Conservation (phyloP, 2,329 filamentous ascomycete species). For the Cercospora beticola region DNA sequence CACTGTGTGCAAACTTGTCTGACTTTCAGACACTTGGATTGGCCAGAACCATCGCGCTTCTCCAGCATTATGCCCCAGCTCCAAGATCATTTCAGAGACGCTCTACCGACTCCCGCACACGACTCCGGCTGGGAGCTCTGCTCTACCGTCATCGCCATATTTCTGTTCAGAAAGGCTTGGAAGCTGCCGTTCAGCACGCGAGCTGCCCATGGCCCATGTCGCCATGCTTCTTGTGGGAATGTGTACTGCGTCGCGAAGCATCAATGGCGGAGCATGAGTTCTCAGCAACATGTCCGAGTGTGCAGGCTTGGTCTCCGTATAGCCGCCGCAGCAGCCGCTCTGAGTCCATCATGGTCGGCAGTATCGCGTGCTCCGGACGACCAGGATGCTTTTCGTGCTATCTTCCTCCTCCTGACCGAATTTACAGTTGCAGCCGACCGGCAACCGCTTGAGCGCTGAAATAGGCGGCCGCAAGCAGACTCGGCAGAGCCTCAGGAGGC, state of each 20-base stretch:
- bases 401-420: background rate
- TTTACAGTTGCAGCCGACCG: background rate
- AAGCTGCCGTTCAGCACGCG: background rate
- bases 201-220: background rate
- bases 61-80: background rate
- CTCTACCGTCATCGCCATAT: background rate
- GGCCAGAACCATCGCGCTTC: background rate
- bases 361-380: background rate
- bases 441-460: background rate
- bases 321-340: background rate
- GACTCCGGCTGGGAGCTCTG: background rate
- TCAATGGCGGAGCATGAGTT: background rate
- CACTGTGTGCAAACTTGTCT: background rate
- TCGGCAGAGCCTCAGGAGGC: background rate
- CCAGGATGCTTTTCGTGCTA: background rate
- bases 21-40: background rate
- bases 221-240: background rate
- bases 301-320: background rate
- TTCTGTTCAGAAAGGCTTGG: background rate
- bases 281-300: background rate
- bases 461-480: background rate
- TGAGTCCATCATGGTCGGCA: background rate
- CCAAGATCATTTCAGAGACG: background rate
- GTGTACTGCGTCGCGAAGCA: background rate
- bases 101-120: background rate